Evolutionary conservation across 2,329 filamentous ascomycete species (phyloP), one percentile per base, ranked within the genome.

Genomic region (Microthyrium microscopicum): DNA sequence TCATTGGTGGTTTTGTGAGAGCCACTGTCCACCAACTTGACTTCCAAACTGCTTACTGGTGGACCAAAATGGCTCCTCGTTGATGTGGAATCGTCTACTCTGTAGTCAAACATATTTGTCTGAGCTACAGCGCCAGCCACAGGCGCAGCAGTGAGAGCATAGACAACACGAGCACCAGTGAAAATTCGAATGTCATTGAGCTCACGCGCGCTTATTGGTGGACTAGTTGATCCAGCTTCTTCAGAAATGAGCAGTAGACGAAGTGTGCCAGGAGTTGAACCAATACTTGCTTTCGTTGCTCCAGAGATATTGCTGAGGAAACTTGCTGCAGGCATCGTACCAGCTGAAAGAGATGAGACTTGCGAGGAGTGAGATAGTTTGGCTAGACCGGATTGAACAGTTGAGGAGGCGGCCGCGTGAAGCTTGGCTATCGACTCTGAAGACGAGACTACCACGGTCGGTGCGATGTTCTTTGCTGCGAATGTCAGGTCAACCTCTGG

Each of bases 51-150:
- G 41, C 77, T 81, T 26, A 89, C 50, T 3, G 87, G 85, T 7
- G 77, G 64, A 3, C 89, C 89, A 48, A 95, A 93, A 52, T 92
- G 84, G 37, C 55, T 62, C 29, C 59, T 56, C 3, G 60, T 54
- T 33, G 45, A 49, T 40, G 40, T 44, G 41, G 41, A 50, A 27
- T 54, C 50, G 55, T 58, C 40, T 66, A 64, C 42, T 31, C 87
- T 65, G 53, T 95, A 95, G 51, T 95, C 87, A 49, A 81, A 91
- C 25, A 85, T 66, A 40, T 81, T 75, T 5, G 81, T 92, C 57
- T 95, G 87, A 1, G 77, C 64, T n/a, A 92, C 70, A 1, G 85
- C 77, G 24, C 89, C 89, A 2, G 85, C 87, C n/a, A 95, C 80
- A 39, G 72, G 70, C 17, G 82, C 63, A 1, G 79, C 74, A 13